A percentile compares a stretch with the other conserved stretches of the same genome.
phyloP scores from a whole-genome alignment of 495 filamentous ascomycete genomes.

The Chaetomium tenue region DNA sequence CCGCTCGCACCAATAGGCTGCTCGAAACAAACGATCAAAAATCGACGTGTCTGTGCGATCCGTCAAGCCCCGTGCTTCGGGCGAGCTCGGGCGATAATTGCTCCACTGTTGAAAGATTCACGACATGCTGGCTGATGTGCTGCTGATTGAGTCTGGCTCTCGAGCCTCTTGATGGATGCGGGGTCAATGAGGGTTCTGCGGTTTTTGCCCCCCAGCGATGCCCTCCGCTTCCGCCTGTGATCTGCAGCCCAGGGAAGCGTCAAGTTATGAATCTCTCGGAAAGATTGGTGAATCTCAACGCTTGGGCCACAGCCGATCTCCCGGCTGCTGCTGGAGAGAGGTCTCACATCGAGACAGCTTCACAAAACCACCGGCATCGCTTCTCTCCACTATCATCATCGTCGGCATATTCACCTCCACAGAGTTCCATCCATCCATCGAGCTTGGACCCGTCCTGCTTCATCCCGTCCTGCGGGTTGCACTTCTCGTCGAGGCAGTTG shows the following conservation, averaged over 20 bases:
- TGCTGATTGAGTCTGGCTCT: conserved; percentile 16
- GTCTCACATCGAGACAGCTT: too few relatives aligned
- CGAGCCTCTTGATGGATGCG: conserved; percentile 33
- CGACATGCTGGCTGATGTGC: too few relatives aligned
- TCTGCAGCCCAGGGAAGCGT: neutral
- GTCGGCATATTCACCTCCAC: neutral
- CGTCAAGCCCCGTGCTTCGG: conserved; percentile 10
- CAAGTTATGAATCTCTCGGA: neutral
- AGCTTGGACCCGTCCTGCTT: conserved; percentile 3
- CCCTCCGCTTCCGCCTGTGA: neutral
- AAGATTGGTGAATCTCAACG: neutral
- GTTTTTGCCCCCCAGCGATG: neutral
- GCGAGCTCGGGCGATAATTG: too few relatives aligned
- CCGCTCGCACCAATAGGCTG: conserved; percentile 1
- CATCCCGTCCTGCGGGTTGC: conserved; percentile 21
- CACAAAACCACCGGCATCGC: neutral
- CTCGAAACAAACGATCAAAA: conserved; percentile 16
- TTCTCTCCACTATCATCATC: neutral
- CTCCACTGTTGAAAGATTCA: too few relatives aligned
- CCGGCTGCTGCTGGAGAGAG: neutral
- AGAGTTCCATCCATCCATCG: neutral
- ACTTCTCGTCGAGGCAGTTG: neutral
- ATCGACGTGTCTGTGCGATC: conserved; percentile 26
- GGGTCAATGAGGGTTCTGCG: conserved; percentile 20
- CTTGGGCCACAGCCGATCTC: neutral